Percentiles rank a stretch among this genome's conserved stretches.
These are phyloP conservation scores for Rhynchosporium agropyri DNA, from an alignment of 2,329 filamentous ascomycete genomes.

Conservation along the genomic window DNA sequence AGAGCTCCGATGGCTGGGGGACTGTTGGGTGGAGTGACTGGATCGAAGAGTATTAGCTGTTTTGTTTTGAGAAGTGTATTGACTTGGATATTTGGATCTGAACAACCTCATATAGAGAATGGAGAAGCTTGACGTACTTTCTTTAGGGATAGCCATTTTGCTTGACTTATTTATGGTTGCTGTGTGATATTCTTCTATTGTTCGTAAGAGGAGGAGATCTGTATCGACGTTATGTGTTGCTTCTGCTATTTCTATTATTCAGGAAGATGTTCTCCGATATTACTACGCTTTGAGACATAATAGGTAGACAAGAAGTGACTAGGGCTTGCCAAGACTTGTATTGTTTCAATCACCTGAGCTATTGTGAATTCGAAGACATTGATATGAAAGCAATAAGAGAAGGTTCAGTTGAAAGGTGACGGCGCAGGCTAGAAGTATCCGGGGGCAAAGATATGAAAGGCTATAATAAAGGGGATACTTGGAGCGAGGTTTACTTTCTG, in stretches of 20 bases:
- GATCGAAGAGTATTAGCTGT: background rate
- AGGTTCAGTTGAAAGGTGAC: background rate
- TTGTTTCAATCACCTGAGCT: background rate
- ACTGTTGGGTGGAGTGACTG: background rate
- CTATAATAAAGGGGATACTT: too few relatives aligned
- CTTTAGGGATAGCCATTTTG: background rate
- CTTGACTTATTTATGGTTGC: background rate
- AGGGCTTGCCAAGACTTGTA: background rate
- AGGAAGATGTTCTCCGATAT: background rate
- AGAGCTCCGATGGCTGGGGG: background rate
- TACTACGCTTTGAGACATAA: background rate
- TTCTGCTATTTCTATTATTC: background rate
- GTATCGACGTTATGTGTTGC: background rate
- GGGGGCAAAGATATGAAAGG: background rate
- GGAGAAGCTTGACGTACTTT: background rate
- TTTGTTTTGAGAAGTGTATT: background rate
- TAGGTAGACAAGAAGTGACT: background rate
- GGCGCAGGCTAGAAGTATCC: background rate
- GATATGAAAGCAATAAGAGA: background rate
- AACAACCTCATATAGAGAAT: background rate
- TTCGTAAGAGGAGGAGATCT: background rate
- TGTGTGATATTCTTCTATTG: background rate
- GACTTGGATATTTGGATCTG: background rate
- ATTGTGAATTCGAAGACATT: background rate
- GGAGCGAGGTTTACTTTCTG: too few relatives aligned